A percentile compares a stretch with the other conserved stretches of the same genome.
These are phyloP conservation scores for Alternaria viburni DNA, from an alignment of 2,329 filamentous ascomycete species.

Conservation along the genomic window DNA sequence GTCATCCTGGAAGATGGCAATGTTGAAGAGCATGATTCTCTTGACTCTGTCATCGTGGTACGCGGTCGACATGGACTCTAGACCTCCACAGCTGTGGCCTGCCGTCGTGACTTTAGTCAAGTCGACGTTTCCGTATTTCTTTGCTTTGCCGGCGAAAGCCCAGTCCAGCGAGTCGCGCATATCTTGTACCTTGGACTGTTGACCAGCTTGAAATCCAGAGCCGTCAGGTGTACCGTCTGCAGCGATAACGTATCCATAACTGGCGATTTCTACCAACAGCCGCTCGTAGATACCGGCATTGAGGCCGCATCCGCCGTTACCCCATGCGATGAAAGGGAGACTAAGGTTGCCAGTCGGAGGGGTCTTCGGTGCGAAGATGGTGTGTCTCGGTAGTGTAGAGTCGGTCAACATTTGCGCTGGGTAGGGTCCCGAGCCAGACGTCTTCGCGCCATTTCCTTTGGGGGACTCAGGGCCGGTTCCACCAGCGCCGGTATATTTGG, in stretches of 20 bases:
- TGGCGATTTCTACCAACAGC: conserved; percentile 26
- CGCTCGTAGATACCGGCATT: conserved; percentile 20
- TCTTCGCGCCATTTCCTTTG: conserved; percentile 13
- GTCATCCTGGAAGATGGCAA: conserved; percentile 28
- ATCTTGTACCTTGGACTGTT: conserved; percentile 28
- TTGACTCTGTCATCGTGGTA: conserved; percentile 28
- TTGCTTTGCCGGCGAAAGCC: conserved; percentile 23
- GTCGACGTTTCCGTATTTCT: conserved; percentile 29
- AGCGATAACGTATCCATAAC: conserved; percentile 26
- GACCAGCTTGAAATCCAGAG: neutral
- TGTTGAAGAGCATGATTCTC: conserved; percentile 27
- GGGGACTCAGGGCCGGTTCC: conserved; percentile 16
- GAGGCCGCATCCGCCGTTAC: conserved; percentile 24
- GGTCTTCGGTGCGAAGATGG: conserved; percentile 22
- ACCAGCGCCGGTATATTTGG: conserved; percentile 15
- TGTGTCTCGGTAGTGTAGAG: conserved; percentile 20
- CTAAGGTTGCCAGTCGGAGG: conserved; percentile 19
- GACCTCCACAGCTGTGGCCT: conserved; percentile 25
- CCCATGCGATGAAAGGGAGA: conserved; percentile 30
- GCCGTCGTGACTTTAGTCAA: conserved; percentile 23
- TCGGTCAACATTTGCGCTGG: conserved; percentile 26
- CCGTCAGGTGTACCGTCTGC: conserved; percentile 24
- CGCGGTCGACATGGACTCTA: conserved; percentile 24
- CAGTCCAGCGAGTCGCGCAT: conserved; percentile 29
- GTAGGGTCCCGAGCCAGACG: conserved; percentile 27